These are phyloP conservation scores for Mycena pura DNA, from an alignment of 768 basidiomycete genomes.

Conservation along the genomic window DNA sequence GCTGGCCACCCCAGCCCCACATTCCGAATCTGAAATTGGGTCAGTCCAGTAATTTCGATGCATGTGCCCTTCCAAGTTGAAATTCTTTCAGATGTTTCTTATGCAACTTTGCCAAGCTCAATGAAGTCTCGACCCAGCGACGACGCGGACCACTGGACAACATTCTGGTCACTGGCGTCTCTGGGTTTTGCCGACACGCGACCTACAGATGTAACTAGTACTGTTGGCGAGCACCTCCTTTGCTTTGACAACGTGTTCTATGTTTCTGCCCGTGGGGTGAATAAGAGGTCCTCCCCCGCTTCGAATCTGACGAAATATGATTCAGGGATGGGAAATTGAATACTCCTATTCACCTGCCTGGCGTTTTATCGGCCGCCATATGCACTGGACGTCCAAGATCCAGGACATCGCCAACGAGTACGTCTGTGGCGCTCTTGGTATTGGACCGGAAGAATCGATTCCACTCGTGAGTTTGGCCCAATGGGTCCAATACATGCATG, in stretches of 20 bases:
- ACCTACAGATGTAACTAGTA: slow-evolving; percentile 6
- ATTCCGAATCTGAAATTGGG: slow-evolving; percentile 20
- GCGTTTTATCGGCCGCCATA: slow-evolving; percentile 37
- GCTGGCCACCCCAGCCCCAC: background rate
- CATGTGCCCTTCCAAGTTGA: background rate
- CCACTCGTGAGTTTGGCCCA: slow-evolving; percentile 32
- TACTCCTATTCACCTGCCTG: slow-evolving; percentile 27
- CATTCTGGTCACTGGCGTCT: slow-evolving; percentile 28
- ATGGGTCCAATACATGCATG: too few relatives aligned
- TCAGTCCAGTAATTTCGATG: slow-evolving; percentile 5
- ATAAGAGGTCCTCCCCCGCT: background rate
- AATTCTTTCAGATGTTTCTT: slow-evolving; percentile 29
- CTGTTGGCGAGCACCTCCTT: slow-evolving; percentile 24
- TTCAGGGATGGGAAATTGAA: slow-evolving; percentile 37
- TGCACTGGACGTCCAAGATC: slow-evolving; percentile 35
- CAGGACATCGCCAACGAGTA: slow-evolving; percentile 31
- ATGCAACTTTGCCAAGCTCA: slow-evolving; percentile 26
- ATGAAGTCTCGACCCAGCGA: slow-evolving; percentile 11
- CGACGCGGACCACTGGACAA: slow-evolving; percentile 19
- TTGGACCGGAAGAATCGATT: slow-evolving; percentile 25
- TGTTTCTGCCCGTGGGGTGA: slow-evolving; percentile 27
- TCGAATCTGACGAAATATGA: background rate
- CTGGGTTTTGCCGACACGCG: slow-evolving; percentile 27
- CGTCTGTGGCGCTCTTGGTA: slow-evolving; percentile 30
- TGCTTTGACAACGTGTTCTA: slow-evolving; percentile 33